Evolutionary conservation across 2,329 filamentous ascomycete genomes (phyloP).

Genomic region (Taxawa tesnikishii): DNA sequence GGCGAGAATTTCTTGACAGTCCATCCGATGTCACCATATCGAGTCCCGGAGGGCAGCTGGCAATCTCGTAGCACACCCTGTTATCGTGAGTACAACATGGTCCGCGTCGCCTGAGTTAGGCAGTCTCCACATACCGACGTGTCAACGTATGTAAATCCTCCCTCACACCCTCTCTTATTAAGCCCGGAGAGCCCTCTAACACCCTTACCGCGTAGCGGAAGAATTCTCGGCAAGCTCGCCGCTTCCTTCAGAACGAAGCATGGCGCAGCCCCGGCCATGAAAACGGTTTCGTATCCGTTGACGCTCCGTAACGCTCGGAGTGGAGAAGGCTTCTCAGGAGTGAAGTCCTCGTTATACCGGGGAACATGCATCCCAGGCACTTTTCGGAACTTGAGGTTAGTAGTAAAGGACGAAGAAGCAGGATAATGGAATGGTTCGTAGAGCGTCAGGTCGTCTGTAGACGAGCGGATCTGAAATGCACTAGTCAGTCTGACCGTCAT

Average conservation of each 20-base stretch:
- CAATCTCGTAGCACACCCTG: conserved; percentile 62
- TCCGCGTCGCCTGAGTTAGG: too few relatives aligned
- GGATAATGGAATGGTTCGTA: conserved; percentile 64
- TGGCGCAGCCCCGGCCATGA: conserved; percentile 68
- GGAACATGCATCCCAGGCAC: conserved; percentile 56
- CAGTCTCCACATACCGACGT: conserved; percentile 32
- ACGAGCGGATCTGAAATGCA: conserved; percentile 54
- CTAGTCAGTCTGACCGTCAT: too few relatives aligned
- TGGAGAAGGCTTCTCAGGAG: conserved; percentile 36
- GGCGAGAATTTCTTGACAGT: conserved; percentile 60
- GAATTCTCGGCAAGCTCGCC: conserved; percentile 50
- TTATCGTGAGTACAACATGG: too few relatives aligned
- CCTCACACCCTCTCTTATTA: conserved; percentile 63
- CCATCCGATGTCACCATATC: conserved; percentile 64
- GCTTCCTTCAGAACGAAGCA: conserved; percentile 74
- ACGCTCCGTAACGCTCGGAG: conserved; percentile 51
- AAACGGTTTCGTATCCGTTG: conserved; percentile 69
- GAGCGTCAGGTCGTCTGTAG: conserved; percentile 69
- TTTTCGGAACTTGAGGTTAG: conserved; percentile 64
- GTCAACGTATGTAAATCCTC: conserved; percentile 75
- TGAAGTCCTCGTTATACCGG: conserved; percentile 37
- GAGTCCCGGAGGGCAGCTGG: conserved; percentile 54
- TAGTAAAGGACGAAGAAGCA: conserved; percentile 33
- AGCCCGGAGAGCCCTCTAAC: conserved; percentile 64
- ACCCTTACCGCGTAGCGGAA: conserved; percentile 57